Evolutionary conservation across 106 monocot genomes (phyloP), one percentile per base, ranked within the genome.

Genomic region (Cymbidium sinense): DNA sequence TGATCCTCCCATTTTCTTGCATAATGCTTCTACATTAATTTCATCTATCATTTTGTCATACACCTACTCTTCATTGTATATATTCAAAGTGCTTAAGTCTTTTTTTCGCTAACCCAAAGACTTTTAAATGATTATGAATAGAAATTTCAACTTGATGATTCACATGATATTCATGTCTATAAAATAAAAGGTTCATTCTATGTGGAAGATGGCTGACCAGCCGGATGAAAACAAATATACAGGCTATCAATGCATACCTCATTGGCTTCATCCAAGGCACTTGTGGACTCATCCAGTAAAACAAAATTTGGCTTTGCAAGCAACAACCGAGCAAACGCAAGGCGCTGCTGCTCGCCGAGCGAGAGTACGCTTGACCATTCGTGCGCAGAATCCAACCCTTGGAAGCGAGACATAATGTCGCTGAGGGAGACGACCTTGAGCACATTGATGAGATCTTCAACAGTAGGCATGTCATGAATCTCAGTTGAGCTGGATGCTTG

Each of bases 261-360:
- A 70, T 95, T 91, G 73, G 79, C 77, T 17, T 91, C 94, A 83
- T 95, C 91, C 30, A 94, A 79, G 76, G 91, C 94, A 77, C 94
- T 95, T 77, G 94, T 95, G 50, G 91, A 89, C 67, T 95, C 94
- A 67, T 95, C 94, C 79, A 95, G 37, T 33, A 95, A 84, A 55
- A 86, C 83, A 74, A 95, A 72, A 25, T 76, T 84, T 39, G 94
- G 91, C 71, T 84, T 87, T 51, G 94, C 65, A 3, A 95, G 86
- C 34, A 95, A 82, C 50, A 95, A 74, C 5, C 94, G 87, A 23
- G 94, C 94, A 83, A 95, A 91, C 34, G 94, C 94, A 79, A 95
- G 91, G 47, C 94, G 91, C 64, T 95, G 94, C 77, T 95, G 94
- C 81, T 95, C 94, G 29, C 94, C 94, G 29, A 95, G 89, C 34